These are phyloP conservation scores for Flammula alnicola DNA, from an alignment of 1,284 basidiomycete species.

Conservation along the genomic window DNA sequence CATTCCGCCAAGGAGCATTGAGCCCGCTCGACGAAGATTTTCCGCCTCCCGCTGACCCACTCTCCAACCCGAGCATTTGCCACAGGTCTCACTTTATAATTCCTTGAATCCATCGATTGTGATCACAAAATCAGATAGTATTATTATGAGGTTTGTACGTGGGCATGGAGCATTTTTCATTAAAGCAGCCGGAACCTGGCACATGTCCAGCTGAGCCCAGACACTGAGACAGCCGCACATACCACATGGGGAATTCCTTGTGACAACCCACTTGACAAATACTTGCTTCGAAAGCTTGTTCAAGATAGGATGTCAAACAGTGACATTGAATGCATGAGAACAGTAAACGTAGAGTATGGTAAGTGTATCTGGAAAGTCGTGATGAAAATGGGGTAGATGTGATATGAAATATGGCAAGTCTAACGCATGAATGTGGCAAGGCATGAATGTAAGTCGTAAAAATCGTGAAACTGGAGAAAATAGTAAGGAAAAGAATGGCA, in stretches of 20 bases:
- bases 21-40: not conserved
- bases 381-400: constrained; percentile 1
- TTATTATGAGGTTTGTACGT: not conserved
- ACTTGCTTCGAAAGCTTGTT: constrained; percentile 11
- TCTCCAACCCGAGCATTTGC: not conserved
- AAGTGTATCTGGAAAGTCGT: constrained; percentile 14
- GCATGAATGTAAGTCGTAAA: constrained; percentile 20
- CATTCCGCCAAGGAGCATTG: constrained; percentile 5
- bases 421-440: constrained; percentile 9
- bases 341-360: constrained; percentile 11
- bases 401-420: constrained; percentile 2
- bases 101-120: not conserved
- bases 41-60: not conserved
- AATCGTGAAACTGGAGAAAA: constrained; percentile 6
- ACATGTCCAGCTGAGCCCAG: constrained; percentile 18
- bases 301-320: constrained; percentile 4
- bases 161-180: not conserved
- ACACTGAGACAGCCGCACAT: constrained; percentile 2
- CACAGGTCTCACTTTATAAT: no score
- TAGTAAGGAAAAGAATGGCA: constrained; percentile 7
- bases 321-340: constrained; percentile 17
- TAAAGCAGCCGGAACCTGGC: constrained; percentile 13
- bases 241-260: constrained; percentile 12
- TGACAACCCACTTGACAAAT: constrained; percentile 4
- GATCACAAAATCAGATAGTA: constrained; percentile 11